Evolutionary conservation across 129 eudicot species (phyloP).

Genomic region (Smallanthus sonchifolius): DNA sequence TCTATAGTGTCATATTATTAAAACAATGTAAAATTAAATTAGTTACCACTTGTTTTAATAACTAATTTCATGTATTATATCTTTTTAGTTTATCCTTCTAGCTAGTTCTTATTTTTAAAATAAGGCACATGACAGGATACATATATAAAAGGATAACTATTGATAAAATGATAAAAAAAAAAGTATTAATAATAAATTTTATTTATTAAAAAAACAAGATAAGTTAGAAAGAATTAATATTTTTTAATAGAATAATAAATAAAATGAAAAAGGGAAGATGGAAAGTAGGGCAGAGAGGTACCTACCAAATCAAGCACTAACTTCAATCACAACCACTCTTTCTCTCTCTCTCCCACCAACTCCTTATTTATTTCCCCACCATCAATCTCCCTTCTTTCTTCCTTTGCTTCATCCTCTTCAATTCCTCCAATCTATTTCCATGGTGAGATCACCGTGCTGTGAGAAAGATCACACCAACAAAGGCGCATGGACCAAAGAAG

Average conservation of each 20-base stretch:
- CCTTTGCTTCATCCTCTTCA: neutral
- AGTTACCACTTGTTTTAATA: too few species aligned
- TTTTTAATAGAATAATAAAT: slow-evolving; percentile 13
- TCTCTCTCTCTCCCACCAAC: slow-evolving; percentile 36
- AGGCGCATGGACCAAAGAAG: slow-evolving; percentile 94
- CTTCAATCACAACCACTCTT: slow-evolving; percentile 60
- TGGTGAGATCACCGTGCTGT: slow-evolving; percentile 84
- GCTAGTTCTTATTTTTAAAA: neutral
- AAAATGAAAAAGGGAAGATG: slow-evolving; percentile 29
- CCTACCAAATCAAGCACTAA: slow-evolving; percentile 75
- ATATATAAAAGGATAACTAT: neutral
- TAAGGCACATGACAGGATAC: neutral
- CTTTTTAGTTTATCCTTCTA: neutral
- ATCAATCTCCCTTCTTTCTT: slow-evolving; percentile 5
- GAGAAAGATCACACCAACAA: slow-evolving; percentile 80
- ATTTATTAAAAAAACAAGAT: neutral
- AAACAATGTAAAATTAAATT: too few species aligned
- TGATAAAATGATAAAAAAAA: neutral
- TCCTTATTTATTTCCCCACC: slow-evolving; percentile 41
- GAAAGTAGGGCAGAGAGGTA: slow-evolving; percentile 48
- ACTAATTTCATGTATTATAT: too few species aligned
- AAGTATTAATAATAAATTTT: neutral
- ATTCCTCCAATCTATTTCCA: neutral
- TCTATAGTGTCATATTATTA: neutral
- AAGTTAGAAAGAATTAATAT: neutral